These are phyloP conservation scores for Pleodorina starrii DNA, from an alignment of 139 green algal species.

Conservation along the genomic window DNA sequence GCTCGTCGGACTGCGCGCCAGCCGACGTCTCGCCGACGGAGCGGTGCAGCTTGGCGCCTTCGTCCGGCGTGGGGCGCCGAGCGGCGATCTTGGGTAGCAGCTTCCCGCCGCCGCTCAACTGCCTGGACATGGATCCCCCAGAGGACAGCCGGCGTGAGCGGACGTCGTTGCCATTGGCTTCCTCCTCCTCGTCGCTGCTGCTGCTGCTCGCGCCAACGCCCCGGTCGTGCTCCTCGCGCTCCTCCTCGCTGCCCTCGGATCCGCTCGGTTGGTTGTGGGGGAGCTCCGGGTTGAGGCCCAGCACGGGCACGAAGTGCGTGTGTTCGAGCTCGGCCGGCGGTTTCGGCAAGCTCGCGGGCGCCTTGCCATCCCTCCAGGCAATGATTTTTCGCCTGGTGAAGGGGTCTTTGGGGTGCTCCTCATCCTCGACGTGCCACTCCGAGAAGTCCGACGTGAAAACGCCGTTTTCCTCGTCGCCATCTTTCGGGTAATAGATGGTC, in stretches of 20 bases:
- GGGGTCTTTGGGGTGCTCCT: constrained; percentile 26
- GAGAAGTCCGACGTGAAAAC: neutral
- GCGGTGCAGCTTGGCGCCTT: neutral
- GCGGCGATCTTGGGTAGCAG: neutral
- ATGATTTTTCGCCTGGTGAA: constrained; percentile 19
- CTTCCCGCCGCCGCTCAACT: neutral
- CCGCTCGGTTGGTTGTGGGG: constrained; percentile 17
- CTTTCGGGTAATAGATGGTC: constrained; percentile 34
- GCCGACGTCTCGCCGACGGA: neutral
- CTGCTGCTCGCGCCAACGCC: neutral
- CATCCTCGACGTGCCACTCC: constrained; percentile 40
- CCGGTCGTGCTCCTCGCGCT: neutral
- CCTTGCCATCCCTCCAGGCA: neutral
- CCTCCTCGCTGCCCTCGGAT: neutral
- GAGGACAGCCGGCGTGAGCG: neutral
- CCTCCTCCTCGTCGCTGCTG: neutral
- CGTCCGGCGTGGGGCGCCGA: neutral
- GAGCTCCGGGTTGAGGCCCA: neutral
- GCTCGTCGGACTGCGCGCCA: neutral
- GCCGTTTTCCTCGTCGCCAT: constrained; percentile 37
- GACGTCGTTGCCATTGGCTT: neutral
- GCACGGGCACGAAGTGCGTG: neutral
- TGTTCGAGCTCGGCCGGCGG: neutral
- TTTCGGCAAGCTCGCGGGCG: neutral
- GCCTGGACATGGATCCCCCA: neutral